A percentile compares a stretch with the other conserved stretches of the same genome.
These are phyloP conservation scores for Tylopilus vinaceipallidus DNA, from an alignment of 768 basidiomycete species.

Conservation along the genomic window DNA sequence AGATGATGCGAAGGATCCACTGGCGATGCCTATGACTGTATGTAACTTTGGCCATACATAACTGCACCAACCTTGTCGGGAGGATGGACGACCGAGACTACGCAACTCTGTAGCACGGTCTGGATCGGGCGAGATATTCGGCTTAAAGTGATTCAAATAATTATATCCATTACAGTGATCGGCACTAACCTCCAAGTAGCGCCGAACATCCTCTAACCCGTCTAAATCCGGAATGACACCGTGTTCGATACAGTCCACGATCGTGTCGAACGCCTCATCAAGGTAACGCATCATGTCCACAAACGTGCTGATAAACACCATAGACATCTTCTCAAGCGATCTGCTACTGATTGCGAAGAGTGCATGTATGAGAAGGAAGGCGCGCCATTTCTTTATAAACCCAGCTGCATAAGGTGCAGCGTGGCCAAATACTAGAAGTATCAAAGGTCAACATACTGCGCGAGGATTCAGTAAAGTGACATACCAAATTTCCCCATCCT, in stretches of 20 bases:
- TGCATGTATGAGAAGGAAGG: not conserved
- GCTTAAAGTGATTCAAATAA: not conserved
- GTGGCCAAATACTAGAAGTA: not conserved
- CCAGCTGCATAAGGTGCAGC: not conserved
- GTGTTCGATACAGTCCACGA: conserved; percentile 8
- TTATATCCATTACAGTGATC: not conserved
- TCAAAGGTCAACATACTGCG: too few relatives aligned
- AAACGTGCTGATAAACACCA: not conserved
- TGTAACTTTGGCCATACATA: not conserved
- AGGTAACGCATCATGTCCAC: conserved; percentile 10
- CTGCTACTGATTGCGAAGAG: not conserved
- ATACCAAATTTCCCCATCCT: too few relatives aligned
- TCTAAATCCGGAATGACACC: conserved; percentile 4
- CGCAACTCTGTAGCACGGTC: not conserved
- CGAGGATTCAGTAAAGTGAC: too few relatives aligned
- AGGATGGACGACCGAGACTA: not conserved
- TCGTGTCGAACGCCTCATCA: conserved; percentile 6
- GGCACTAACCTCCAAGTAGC: not conserved
- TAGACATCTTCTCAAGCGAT: not conserved
- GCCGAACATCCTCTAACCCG: not conserved
- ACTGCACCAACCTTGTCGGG: not conserved
- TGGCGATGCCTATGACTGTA: not conserved
- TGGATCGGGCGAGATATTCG: not conserved
- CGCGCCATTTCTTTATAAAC: not conserved
- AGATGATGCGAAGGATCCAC: not conserved